Base-by-base conservation (phyloP, 2,329 filamentous ascomycete species). In the Coniochaeta hoffmannii region DNA sequence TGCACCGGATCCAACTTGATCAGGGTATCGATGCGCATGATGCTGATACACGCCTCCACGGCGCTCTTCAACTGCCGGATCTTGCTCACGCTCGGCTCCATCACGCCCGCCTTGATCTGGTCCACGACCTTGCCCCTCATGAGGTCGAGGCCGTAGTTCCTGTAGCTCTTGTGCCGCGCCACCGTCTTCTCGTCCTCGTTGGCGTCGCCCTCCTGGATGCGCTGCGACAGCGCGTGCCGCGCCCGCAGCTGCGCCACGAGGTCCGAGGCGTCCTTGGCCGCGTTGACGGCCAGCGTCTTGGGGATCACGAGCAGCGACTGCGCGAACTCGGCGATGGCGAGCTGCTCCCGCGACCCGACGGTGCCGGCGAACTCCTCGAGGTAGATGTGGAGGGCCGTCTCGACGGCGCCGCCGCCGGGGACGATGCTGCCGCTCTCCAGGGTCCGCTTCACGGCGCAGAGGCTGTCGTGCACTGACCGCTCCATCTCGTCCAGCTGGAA, bases 401-500 rank as follows among this genome's bases (percentile, higher is more conserved):
- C 94, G 22, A 97, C 93, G 44, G 94, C 94, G 68, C 93, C 94
- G 62, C 94, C 94, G 62, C 94, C 94, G 15, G 94, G 94, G 36
- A 99, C 94, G 62, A 99, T 95, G 74, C 89, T 92, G 66, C 94
- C 94, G 68, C 90, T 96, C 77, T 99, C 94, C 8, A 99, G 80
- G 3, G 94, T 97, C 64, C 94, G 86, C 85, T 99, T 99, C 61
- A 99, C 92, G 50, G 94, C 94, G 63, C 90, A 97, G 50, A 99
- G 81, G 14, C 93, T 96, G 74, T 99, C 94, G 76, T 99, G 94
- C 17, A 99, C 86, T 1, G 94, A 97, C 61, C 94, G 89, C 80
- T 99, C 94, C 93, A 97, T 99, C 80, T 99, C 94, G 68, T 99
- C 94, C 30, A 99, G 84, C 58, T 90, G 90, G 76, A 89, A 97